Conservation (phyloP, 371 early-diverging fungal genomes). For the Mucor indicus region DNA sequence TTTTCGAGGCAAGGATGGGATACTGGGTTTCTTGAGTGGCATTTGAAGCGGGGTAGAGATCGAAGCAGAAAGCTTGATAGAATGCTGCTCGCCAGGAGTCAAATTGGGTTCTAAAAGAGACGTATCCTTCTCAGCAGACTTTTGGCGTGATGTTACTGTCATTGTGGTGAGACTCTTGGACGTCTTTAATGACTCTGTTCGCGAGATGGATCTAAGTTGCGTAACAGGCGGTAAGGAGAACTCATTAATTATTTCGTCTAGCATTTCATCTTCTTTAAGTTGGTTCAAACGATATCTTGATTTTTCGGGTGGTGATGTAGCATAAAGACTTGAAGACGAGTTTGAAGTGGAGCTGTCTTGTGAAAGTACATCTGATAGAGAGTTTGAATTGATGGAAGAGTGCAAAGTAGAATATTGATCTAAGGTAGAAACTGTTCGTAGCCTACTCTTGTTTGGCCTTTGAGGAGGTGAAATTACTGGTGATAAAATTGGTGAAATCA, state of each 20-base stretch:
- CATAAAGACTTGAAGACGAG: no score
- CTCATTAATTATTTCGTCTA: no score
- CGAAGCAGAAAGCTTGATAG: neutral
- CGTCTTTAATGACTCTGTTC: neutral
- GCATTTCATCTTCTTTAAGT: no score
- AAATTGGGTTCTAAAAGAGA: no score
- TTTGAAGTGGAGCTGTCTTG: no score
- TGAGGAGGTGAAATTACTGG: neutral
- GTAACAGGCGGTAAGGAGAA: neutral
- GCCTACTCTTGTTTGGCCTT: constrained; percentile 31
- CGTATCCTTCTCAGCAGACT: no score
- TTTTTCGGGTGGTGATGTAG: constrained; percentile 1
- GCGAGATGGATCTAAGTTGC: neutral
- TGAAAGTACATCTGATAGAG: neutral
- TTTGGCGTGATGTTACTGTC: neutral
- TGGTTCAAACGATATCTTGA: constrained; percentile 23
- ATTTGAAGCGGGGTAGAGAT: constrained; percentile 14
- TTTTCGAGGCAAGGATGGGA: constrained; percentile 2
- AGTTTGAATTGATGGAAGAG: neutral
- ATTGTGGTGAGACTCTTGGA: neutral
- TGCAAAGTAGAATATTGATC: neutral
- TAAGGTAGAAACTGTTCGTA: constrained; percentile 16
- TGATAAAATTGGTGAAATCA: neutral
- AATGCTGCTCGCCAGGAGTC: no score
- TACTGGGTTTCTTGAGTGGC: neutral